Percentiles rank a stretch among this genome's conserved stretches.
Conservation (phyloP, 2,329 filamentous ascomycete genomes). For the Leptographium flavum region DNA sequence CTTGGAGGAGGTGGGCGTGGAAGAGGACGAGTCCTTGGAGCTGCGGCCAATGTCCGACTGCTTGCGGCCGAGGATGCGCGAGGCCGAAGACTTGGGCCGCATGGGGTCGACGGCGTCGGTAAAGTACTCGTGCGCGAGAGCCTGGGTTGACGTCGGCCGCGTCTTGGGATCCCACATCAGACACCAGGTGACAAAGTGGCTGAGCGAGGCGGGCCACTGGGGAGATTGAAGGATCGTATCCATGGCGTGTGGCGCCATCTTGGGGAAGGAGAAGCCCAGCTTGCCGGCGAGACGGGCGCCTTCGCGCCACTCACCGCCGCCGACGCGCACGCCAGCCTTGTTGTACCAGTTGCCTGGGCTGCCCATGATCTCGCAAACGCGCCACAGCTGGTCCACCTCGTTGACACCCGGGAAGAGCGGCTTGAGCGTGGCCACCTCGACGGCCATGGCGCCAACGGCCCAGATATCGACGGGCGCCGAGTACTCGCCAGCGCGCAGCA, state of each 20-base stretch:
- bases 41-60: conserved; percentile 66
- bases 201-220: conserved; percentile 80
- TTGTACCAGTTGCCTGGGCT: conserved; percentile 97
- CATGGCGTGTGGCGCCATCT: conserved; percentile 96
- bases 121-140: conserved; percentile 93
- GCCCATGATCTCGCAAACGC: conserved; percentile 98
- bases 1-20: conserved; percentile 56
- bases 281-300: conserved; percentile 86
- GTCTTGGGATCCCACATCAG: conserved; percentile 96
- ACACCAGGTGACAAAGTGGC: conserved; percentile 95
- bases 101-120: conserved; percentile 81
- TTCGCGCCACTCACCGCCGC: conserved; percentile 95
- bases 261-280: conserved; percentile 95
- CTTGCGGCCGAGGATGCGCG: conserved; percentile 75
- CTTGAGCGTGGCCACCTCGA: conserved; percentile 92
- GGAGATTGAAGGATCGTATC: conserved; percentile 83
- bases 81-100: conserved; percentile 78
- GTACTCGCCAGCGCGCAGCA: conserved; percentile 88
- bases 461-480: conserved; percentile 97
- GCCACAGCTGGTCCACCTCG: conserved; percentile 97
- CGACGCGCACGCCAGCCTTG: conserved; percentile 73
- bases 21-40: conserved; percentile 45
- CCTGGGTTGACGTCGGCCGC: conserved; percentile 82
- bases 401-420: conserved; percentile 95
- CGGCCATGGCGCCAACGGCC: conserved; percentile 96